These are phyloP conservation scores for Rhodotorula sp. DNA, from an alignment of 1,284 basidiomycete species.

Conservation along the genomic window DNA sequence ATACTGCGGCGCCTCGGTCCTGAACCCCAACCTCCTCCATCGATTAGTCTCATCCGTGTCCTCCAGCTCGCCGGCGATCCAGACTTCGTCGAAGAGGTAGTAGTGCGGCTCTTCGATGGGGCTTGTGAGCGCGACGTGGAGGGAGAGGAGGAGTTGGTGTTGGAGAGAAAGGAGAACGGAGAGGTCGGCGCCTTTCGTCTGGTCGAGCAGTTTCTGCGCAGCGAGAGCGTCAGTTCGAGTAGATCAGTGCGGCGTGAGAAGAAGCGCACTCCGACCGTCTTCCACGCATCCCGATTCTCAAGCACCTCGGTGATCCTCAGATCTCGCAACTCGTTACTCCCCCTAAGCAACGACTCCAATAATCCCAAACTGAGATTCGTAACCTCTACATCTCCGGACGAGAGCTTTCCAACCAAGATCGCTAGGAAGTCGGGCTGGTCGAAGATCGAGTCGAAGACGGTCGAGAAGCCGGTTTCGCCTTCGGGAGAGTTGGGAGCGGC, in stretches of 20 bases:
- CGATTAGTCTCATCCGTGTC: slow-evolving; percentile 55
- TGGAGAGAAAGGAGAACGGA: slow-evolving; percentile 84
- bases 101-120: slow-evolving; percentile 63
- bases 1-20: slow-evolving; percentile 70
- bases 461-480: slow-evolving; percentile 67
- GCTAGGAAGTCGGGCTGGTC: slow-evolving; percentile 65
- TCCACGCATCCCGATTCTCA: slow-evolving; percentile 74
- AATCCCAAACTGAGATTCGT: slow-evolving; percentile 76
- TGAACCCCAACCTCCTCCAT: slow-evolving; percentile 78
- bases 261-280: slow-evolving; percentile 71
- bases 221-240: slow-evolving; percentile 10
- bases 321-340: slow-evolving; percentile 72
- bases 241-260: neutral
- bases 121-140: slow-evolving; percentile 74
- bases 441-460: slow-evolving; percentile 78
- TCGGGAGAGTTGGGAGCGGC: slow-evolving; percentile 9
- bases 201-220: slow-evolving; percentile 76
- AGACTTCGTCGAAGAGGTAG: slow-evolving; percentile 67
- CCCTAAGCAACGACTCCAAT: slow-evolving; percentile 79
- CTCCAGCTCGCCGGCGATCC: slow-evolving; percentile 63
- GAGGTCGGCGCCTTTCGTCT: slow-evolving; percentile 78
- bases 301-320: slow-evolving; percentile 73
- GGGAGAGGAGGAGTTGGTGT: slow-evolving; percentile 77
- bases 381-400: slow-evolving; percentile 78
- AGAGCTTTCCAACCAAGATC: slow-evolving; percentile 72